phyloP scores from a whole-genome alignment of 495 filamentous ascomycete species.

The Aspergillus coremiiformis region DNA sequence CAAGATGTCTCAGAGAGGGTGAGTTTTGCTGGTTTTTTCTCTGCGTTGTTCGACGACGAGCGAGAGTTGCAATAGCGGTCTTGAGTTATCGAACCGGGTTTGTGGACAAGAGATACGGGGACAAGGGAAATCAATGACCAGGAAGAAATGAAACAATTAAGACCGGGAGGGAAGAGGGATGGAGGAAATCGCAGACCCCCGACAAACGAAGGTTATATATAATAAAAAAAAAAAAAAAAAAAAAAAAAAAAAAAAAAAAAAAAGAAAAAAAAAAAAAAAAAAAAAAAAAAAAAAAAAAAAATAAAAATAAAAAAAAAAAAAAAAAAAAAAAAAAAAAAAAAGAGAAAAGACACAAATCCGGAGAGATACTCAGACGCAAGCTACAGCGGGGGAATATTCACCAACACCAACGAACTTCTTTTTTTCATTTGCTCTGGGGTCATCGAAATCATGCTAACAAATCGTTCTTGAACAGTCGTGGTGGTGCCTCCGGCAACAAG shows the following conservation, averaged over 20 bases:
- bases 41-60: not conserved
- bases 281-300: too few species aligned
- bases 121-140: not conserved
- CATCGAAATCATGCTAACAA: slow-evolving; percentile 21
- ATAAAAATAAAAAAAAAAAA: too few species aligned
- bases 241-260: too few species aligned
- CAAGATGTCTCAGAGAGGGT: slow-evolving; percentile 55
- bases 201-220: too few species aligned
- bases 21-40: slow-evolving; percentile 19
- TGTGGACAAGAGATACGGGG: not conserved
- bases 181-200: too few species aligned
- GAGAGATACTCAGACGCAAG: not conserved
- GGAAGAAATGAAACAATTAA: not conserved
- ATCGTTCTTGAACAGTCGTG: slow-evolving; percentile 48
- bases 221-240: too few species aligned
- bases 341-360: not conserved
- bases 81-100: not conserved
- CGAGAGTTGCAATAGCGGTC: not conserved
- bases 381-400: too few species aligned
- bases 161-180: too few species aligned
- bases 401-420: not conserved
- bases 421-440: not conserved
- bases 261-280: too few species aligned
- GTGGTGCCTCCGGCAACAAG: slow-evolving; percentile 98
- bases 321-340: too few species aligned